Evolutionary conservation across 306 rosid genomes (phyloP).

Genomic region (Lathyrus aphaca): DNA sequence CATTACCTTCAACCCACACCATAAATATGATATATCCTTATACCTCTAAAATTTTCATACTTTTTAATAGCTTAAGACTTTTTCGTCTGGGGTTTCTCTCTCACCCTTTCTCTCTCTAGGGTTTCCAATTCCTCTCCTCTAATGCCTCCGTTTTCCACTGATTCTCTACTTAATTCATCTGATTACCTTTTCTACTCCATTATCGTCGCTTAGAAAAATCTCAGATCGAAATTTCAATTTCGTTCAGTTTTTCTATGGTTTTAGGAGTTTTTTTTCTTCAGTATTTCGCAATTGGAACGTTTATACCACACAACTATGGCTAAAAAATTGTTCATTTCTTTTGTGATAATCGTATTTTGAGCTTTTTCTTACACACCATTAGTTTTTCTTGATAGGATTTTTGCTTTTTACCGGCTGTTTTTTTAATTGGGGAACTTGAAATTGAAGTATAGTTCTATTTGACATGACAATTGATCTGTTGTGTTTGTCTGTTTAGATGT

Average conservation of each 20-base stretch:
- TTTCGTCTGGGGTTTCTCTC: conserved; percentile 68
- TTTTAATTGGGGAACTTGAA: conserved; percentile 4
- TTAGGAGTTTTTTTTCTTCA: conserved; percentile 6
- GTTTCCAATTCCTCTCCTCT: conserved; percentile 3
- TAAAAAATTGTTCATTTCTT: background rate
- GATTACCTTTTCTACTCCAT: conserved; percentile 2
- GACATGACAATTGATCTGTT: conserved; percentile 23
- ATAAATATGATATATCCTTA: no score
- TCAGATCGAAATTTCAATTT: conserved; percentile 28
- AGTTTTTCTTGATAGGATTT: background rate
- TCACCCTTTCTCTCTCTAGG: conserved; percentile 40
- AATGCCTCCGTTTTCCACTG: background rate
- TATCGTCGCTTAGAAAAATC: background rate
- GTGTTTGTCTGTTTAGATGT: conserved; percentile 15
- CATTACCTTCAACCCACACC: no score
- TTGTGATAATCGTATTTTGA: conserved; percentile 1
- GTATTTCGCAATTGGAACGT: conserved; percentile 22
- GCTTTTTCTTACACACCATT: conserved; percentile 18
- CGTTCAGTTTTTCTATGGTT: background rate
- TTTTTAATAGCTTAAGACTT: no score
- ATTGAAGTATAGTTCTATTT: conserved; percentile 16
- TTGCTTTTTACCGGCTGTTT: background rate
- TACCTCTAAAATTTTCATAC: no score
- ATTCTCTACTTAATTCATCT: background rate
- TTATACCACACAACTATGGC: background rate